These are phyloP conservation scores for Acanthamoeba healyi DNA, from an alignment of 208 protist genomes.

Conservation along the genomic window DNA sequence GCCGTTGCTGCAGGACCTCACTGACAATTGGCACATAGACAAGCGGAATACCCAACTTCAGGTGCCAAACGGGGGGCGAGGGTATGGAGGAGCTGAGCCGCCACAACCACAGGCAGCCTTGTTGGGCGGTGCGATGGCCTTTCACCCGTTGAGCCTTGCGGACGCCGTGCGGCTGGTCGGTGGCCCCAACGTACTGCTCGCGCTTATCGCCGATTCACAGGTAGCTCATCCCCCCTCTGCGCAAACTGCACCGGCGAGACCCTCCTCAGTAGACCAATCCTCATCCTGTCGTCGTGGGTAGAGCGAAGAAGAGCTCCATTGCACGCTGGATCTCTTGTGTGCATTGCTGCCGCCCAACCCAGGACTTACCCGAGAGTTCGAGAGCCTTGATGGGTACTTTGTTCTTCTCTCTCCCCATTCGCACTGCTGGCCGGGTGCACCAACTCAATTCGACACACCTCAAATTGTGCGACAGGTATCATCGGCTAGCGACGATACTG, in stretches of 20 bases:
- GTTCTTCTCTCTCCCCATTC: too few species aligned
- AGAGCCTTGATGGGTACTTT: not conserved
- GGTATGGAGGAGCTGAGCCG: not conserved
- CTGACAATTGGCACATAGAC: not conserved
- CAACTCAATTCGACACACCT: too few species aligned
- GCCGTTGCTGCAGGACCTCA: too few species aligned
- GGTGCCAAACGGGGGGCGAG: conserved; percentile 9
- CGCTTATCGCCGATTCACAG: conserved; percentile 8
- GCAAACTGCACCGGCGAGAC: too few species aligned
- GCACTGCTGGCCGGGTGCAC: too few species aligned
- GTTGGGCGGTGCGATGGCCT: not conserved
- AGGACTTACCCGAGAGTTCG: not conserved
- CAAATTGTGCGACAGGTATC: not conserved
- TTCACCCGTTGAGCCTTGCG: not conserved
- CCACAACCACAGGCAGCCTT: not conserved
- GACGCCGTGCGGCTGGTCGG: conserved; percentile 10
- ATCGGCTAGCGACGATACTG: not conserved
- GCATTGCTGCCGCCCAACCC: not conserved
- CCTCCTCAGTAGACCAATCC: not conserved
- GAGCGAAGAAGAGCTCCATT: not conserved
- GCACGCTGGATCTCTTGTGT: not conserved
- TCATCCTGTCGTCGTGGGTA: not conserved
- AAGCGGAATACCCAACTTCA: not conserved
- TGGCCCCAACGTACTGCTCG: not conserved
- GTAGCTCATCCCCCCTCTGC: not conserved